Evolutionary conservation across 345 rosid genomes (phyloP).

Genomic region (Camelina sativa): DNA sequence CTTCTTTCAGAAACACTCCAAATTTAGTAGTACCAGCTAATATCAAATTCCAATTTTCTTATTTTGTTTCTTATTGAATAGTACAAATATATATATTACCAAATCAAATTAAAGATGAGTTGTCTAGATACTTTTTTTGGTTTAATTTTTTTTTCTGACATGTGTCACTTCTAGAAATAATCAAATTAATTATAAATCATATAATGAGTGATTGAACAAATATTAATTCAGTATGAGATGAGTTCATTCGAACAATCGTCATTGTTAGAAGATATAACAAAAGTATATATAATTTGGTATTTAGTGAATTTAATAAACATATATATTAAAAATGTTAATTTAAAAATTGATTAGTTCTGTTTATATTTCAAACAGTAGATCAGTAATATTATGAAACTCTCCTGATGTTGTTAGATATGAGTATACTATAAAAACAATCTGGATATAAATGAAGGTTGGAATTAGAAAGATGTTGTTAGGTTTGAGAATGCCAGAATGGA

Average conservation of each 20-base stretch:
- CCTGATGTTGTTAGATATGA: not conserved
- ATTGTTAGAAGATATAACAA: not conserved
- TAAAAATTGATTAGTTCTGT: too few species aligned
- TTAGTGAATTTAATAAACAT: too few species aligned
- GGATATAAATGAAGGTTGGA: not conserved
- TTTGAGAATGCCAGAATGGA: slow-evolving; percentile 32
- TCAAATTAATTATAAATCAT: not conserved
- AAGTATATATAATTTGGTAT: not conserved
- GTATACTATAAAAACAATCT: not conserved
- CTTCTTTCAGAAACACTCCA: slow-evolving; percentile 30
- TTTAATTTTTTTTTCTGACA: not conserved
- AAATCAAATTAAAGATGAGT: slow-evolving; percentile 13
- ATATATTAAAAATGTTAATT: too few species aligned
- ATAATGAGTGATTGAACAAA: not conserved
- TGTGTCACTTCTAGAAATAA: not conserved
- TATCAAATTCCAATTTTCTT: slow-evolving; percentile 5
- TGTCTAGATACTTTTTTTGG: not conserved
- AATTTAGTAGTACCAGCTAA: slow-evolving; percentile 23
- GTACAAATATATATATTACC: not conserved
- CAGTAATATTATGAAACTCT: not conserved
- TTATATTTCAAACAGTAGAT: not conserved
- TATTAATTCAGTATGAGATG: not conserved
- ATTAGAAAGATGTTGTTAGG: slow-evolving; percentile 24
- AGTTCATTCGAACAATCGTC: not conserved
- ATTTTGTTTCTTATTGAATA: not conserved